These are phyloP conservation scores for Phytophthora macrochlamydospora DNA, from an alignment of 352 stramenopile genomes.

Conservation along the genomic window DNA sequence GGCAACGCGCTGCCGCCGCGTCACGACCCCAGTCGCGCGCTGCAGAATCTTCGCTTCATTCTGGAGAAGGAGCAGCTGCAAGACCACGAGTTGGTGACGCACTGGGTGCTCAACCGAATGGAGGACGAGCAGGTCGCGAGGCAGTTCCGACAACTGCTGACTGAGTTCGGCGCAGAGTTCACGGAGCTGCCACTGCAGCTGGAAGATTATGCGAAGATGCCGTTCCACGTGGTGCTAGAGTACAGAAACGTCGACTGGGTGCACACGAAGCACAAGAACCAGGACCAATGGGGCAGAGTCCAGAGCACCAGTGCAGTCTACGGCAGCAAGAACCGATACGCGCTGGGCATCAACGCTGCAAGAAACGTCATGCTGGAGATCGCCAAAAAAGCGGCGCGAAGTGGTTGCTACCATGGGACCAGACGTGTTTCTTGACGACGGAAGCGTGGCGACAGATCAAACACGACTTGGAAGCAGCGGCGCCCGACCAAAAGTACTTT, in stretches of 20 bases:
- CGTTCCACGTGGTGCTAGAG: constrained; percentile 53
- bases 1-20: constrained; percentile 59
- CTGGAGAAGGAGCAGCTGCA: constrained; percentile 57
- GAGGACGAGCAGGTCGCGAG: constrained; percentile 26
- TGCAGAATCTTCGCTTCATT: constrained; percentile 56
- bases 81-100: constrained; percentile 33
- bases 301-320: constrained; percentile 45
- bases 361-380: constrained; percentile 58
- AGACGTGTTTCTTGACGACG: constrained; percentile 53
- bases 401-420: constrained; percentile 62
- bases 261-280: constrained; percentile 21
- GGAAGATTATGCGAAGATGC: constrained; percentile 32
- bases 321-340: constrained; percentile 56
- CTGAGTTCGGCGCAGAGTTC: constrained; percentile 38
- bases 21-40: constrained; percentile 44
- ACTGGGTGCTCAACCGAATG: constrained; percentile 67
- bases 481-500: constrained; percentile 50
- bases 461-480: constrained; percentile 21
- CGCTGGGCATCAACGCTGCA: constrained; percentile 53
- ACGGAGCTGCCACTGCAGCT: constrained; percentile 52
- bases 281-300: constrained; percentile 39
- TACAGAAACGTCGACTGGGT: constrained; percentile 41
- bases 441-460: constrained; percentile 52
- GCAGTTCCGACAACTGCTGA: constrained; percentile 41
- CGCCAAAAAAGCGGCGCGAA: constrained; percentile 34